Evolutionary conservation across 805 yeast species (phyloP).

Genomic region (Candida khao-thaluensis): DNA sequence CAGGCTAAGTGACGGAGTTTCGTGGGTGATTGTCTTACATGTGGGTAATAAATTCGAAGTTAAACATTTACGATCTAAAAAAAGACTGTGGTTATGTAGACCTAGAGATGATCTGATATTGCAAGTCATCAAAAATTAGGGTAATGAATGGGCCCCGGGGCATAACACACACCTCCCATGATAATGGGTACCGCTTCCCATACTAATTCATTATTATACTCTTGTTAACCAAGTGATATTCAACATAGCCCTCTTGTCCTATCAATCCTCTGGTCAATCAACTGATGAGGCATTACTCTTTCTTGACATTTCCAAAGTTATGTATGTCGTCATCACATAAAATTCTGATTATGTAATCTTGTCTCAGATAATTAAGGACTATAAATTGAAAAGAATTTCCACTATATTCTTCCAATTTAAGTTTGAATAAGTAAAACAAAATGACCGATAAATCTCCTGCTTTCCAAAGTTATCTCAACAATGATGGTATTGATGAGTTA

Average conservation of each 20-base stretch:
- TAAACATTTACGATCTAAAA: slow-evolving; percentile 4
- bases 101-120: not conserved
- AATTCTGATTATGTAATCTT: slow-evolving; percentile 1
- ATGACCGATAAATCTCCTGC: slow-evolving; percentile 16
- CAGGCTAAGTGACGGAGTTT: not conserved
- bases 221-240: no score
- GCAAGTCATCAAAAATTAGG: not conserved
- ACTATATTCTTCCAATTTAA: not conserved
- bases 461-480: slow-evolving; percentile 59
- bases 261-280: no score
- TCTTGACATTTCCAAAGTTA: not conserved
- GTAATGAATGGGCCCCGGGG: no score
- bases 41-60: not conserved
- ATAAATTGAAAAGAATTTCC: slow-evolving; percentile 3
- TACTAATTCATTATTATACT: no score
- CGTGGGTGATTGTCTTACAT: not conserved
- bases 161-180: no score
- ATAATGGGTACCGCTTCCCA: no score
- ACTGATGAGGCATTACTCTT: no score
- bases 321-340: slow-evolving; percentile 4
- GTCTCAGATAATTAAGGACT: slow-evolving; percentile 7
- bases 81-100: slow-evolving; percentile 3
- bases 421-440: not conserved
- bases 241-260: no score
- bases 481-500: slow-evolving; percentile 69